Conservation (phyloP, 352 stramenopile species). For the Globisporangium perplexum region DNA sequence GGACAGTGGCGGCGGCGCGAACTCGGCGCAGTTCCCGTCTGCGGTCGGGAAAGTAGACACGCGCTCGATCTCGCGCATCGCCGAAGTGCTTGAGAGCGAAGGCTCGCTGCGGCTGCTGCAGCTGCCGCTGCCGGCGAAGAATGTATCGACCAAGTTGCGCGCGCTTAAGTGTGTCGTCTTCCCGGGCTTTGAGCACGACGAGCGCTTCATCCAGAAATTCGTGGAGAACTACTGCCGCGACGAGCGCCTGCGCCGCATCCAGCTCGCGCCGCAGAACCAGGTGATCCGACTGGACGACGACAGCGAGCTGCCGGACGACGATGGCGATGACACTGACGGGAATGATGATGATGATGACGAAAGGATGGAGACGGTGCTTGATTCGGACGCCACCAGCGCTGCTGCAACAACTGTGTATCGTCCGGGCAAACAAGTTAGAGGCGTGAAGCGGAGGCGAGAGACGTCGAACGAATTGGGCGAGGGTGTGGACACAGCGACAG, state of each 20-base stretch:
- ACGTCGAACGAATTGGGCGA: background rate
- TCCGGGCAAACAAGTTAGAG: background rate
- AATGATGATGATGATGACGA: background rate
- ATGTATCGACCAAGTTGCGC: constrained; percentile 79
- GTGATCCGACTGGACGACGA: constrained; percentile 34
- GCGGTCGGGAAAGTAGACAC: constrained; percentile 62
- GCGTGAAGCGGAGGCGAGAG: constrained; percentile 2
- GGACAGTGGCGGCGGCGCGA: background rate
- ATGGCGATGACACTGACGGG: constrained; percentile 10
- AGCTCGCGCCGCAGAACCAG: constrained; percentile 49
- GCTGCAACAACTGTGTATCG: background rate
- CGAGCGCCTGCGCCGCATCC: constrained; percentile 62
- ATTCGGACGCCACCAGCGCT: background rate
- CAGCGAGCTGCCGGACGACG: constrained; percentile 31
- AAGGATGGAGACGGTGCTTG: background rate
- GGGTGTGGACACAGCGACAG: background rate
- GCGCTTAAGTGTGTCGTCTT: constrained; percentile 64
- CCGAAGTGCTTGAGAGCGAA: constrained; percentile 47
- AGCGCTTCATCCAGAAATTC: constrained; percentile 63
- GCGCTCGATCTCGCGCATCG: constrained; percentile 66
- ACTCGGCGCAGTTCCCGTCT: constrained; percentile 5
- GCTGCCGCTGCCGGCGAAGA: constrained; percentile 57
- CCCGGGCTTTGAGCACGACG: constrained; percentile 59
- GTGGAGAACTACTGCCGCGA: constrained; percentile 76
- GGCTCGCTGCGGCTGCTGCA: constrained; percentile 50